Evolutionary conservation across 768 basidiomycete genomes (phyloP), one percentile per base, ranked within the genome.

Genomic region (Panaeolus papilionaceus): DNA sequence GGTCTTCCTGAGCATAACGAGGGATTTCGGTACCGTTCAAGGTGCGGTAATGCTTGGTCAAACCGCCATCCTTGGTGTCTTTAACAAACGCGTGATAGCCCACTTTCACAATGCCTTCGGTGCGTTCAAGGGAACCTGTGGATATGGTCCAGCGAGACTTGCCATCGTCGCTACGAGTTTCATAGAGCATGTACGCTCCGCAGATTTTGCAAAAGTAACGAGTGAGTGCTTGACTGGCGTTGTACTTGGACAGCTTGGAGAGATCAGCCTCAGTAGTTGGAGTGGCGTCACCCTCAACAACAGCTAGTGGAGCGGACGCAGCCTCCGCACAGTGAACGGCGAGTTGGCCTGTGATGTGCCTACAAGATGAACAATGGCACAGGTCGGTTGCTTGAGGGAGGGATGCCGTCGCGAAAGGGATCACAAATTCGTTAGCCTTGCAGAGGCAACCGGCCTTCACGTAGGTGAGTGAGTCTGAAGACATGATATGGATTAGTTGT

Each of bases 351-450:
- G 73, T 76, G 37, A 62, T 70, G 49, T 78, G 78, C 7, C 77
- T 68, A 67, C 78, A 79, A 37, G 70, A 61, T 58, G 71, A 74
- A 68, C 78, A 79, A 63, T 79, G 75, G 66, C 78, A 79, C 4
- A 77, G 65, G 33, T 51, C 40, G 38, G 64, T 68, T 20, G 54
- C 38, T 47, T 64, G 64, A 16, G 64, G 64, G 28, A 64, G 64
- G 10, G 64, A 42, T 3, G 64, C 40, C 2, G 33, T 51, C 8
- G 18, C 20, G 26, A 64, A 38, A 1, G 64, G 64, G 14, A 64
- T 64, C 14, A 20, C 0, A 26, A 64, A 64, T n/a, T 39, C 45
- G 23, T 64, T 64, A 16, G 49, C 23, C 14, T 38, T 51, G 49
- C 64, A 64, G 47, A 49, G 42, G 64, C 64, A 64, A 18, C 16